Conservation (phyloP, 225 moss, liverwort and hornwort genomes). For the Bryoerythrophyllum caledonicum region DNA sequence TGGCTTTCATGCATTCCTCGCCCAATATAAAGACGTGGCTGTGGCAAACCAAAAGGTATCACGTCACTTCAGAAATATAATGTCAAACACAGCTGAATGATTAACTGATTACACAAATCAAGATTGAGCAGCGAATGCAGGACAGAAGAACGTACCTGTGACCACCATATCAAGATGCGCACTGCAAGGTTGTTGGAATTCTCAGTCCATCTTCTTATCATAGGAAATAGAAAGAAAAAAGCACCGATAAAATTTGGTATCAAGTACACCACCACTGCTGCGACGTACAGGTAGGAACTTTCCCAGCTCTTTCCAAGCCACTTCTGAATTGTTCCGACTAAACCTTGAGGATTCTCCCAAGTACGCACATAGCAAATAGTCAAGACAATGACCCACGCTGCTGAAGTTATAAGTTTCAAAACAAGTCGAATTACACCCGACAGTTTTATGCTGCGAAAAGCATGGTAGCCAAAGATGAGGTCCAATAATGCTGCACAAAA, state of each 20-base stretch:
- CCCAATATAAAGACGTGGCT: constrained; percentile 93
- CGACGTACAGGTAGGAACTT: constrained; percentile 74
- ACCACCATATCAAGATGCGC: constrained; percentile 90
- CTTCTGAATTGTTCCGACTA: constrained; percentile 64
- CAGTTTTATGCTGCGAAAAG: constrained; percentile 69
- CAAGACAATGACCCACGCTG: constrained; percentile 89
- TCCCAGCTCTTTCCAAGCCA: constrained; percentile 77
- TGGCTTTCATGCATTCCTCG: constrained; percentile 99
- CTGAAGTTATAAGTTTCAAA: constrained; percentile 71
- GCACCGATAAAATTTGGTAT: constrained; percentile 82
- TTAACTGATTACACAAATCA: background rate
- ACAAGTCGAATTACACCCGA: constrained; percentile 72
- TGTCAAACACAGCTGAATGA: background rate
- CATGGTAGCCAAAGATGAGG: constrained; percentile 61
- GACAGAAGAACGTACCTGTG: constrained; percentile 58
- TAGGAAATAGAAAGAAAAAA: constrained; percentile 80
- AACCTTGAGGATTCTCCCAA: constrained; percentile 73
- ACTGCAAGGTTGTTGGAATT: constrained; percentile 83
- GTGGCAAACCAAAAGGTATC: constrained; percentile 10
- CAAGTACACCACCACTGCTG: constrained; percentile 76
- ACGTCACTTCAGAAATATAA: background rate
- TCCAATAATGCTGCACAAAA: constrained; percentile 53
- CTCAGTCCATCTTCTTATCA: constrained; percentile 91
- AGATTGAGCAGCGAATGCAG: background rate
- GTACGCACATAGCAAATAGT: constrained; percentile 80